A percentile compares a stretch with the other conserved stretches of the same genome.
phyloP scores from a whole-genome alignment of 1,139 yeast species.

The Saccharomyces hybrid region DNA sequence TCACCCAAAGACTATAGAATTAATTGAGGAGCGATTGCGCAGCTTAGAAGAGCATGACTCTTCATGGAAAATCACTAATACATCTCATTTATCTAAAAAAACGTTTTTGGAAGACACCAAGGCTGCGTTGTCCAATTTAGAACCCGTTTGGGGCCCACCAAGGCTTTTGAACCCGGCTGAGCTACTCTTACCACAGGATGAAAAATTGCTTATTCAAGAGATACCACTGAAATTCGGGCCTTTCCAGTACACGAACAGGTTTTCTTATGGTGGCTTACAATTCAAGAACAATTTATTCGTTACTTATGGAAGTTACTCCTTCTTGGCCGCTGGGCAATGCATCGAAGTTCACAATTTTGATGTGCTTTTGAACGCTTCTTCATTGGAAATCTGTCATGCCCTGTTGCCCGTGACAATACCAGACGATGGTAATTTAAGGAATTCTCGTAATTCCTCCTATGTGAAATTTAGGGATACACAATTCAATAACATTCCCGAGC shows the following conservation, averaged over 20 bases:
- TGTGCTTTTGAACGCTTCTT: conserved; percentile 2
- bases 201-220: conserved; percentile 15
- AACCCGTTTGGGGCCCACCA: conserved; percentile 22
- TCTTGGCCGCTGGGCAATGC: conserved; percentile 8
- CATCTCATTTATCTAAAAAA: conserved; percentile 1
- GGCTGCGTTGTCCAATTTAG: conserved; percentile 10
- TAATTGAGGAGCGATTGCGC: neutral
- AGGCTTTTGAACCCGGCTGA: conserved; percentile 18
- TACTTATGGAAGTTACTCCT: conserved; percentile 9
- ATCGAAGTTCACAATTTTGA: conserved; percentile 7
- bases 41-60: conserved; percentile 3
- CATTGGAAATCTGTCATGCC: conserved; percentile 2
- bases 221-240: conserved; percentile 1
- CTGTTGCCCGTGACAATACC: neutral
- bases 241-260: neutral
- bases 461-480: conserved; percentile 1
- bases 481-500: conserved; percentile 1
- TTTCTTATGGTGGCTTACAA: conserved; percentile 3
- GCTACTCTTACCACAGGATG: conserved; percentile 15
- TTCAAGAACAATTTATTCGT: conserved; percentile 14
- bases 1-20: neutral
- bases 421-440: neutral
- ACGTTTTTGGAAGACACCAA: conserved; percentile 4
- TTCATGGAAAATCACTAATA: neutral
- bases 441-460: neutral